Base-by-base conservation (phyloP, 257 asterid species). In the Dorcoceras hygrometricum region DNA sequence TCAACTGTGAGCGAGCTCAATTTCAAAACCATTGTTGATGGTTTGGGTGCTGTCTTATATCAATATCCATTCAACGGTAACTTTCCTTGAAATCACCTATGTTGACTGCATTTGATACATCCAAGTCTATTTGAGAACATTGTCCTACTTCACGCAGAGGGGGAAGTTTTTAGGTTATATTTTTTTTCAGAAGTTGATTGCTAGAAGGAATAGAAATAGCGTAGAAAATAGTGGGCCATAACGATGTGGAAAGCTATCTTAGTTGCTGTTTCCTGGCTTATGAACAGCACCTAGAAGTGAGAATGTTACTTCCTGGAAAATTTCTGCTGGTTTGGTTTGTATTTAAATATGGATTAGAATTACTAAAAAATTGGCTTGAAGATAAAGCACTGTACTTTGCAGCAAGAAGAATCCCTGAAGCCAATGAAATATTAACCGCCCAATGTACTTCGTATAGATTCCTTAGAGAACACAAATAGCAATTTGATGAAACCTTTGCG, bases 1-100 rank as follows among this genome's bases (percentile, higher is more conserved):
- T 86, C 95, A 53, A 85, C 97, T 63, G 97, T 94, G 63, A 90
- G 96, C 26, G 99, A 94, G 83, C 95, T 94, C 78, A 94, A 94
- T 81, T 88, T 94, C 72, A 94, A 88, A 79, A 94, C 96, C 68
- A 82, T 94, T 26, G 99, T 90, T 69, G 98, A 90, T 85, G 96
- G 96, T 61, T 78, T 94, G 78, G 92, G 99, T 73, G 86, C 95
- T 73, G 96, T 90, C 74, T 66, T 93, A 5, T 90, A 93, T 80
- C 88, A 93, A 78, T 93, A 77, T 75, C 99, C 97, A 34, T 93
- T 93, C 77, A 87, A 85, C 58, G 99, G 99, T 88, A 74, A 9
- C 72, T 64, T 65, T 61, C 56, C 59, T 57, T 51, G 16, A 7
- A 57, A 39, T 73, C 66, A 55, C 63, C 62, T 34, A 43, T 77